phyloP scores from a whole-genome alignment of 768 basidiomycete genomes.

The Wakefieldia striispora region DNA sequence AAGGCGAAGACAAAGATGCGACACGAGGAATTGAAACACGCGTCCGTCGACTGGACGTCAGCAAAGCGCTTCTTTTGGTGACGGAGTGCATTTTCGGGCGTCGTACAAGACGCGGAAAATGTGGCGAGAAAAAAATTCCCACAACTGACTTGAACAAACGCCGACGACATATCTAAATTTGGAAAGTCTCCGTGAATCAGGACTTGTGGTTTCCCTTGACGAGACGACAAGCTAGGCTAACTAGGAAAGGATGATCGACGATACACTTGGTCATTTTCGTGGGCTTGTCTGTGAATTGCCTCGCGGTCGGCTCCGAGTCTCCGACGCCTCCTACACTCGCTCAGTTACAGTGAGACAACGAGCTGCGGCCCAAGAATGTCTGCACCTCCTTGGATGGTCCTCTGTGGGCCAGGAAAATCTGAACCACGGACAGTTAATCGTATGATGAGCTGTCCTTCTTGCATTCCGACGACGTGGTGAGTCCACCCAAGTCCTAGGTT shows the following conservation, averaged over 20 bases:
- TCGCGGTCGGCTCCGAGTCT: too few species aligned
- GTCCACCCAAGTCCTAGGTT: not conserved
- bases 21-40: not conserved
- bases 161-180: constrained; percentile 23
- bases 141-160: not conserved
- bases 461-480: constrained; percentile 11
- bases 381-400: too few species aligned
- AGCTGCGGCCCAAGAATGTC: too few species aligned
- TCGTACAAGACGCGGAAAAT: not conserved
- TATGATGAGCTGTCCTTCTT: constrained; percentile 4
- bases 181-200: constrained; percentile 12
- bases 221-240: not conserved
- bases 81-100: constrained; percentile 2
- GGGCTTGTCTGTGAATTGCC: not conserved
- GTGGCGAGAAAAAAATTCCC: constrained; percentile 6
- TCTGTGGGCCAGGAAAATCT: too few species aligned
- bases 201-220: too few species aligned
- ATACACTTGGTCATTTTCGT: too few species aligned
- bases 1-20: not conserved
- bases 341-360: not conserved
- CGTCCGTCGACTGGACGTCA: constrained; percentile 7
- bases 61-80: not conserved
- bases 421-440: not conserved
- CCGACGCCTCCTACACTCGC: not conserved
- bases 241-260: not conserved